Evolutionary conservation across 306 rosid species (phyloP).

Genomic region (Malus orientalis): DNA sequence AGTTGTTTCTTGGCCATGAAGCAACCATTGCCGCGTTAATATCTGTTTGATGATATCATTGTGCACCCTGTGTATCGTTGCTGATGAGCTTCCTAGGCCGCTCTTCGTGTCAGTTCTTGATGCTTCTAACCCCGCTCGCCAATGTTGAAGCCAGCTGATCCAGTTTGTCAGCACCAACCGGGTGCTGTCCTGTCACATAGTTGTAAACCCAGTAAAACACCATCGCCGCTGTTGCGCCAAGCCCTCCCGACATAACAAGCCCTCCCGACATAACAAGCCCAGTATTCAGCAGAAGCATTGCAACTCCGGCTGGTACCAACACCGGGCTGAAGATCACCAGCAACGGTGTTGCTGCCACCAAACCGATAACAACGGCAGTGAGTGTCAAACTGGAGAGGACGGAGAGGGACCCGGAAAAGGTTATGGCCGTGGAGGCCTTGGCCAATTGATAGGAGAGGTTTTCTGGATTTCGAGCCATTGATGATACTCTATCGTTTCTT

Average conservation of each 20-base stretch:
- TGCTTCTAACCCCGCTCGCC: background rate
- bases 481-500: too few species aligned
- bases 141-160: background rate
- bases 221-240: too few species aligned
- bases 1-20: too few species aligned
- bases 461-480: background rate
- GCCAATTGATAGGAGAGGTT: background rate
- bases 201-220: background rate
- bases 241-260: background rate
- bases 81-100: background rate
- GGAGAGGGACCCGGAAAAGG: background rate
- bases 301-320: background rate
- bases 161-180: background rate
- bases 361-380: background rate
- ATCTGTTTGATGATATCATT: too few species aligned
- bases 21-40: too few species aligned
- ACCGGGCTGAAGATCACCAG: background rate
- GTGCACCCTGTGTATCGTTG: background rate
- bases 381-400: background rate
- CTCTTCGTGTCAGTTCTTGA: background rate
- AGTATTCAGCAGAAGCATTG: background rate
- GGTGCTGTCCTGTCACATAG: background rate
- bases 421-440: background rate
- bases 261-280: background rate
- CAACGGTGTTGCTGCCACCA: background rate